Percentiles rank a stretch among this genome's conserved stretches.
Evolutionary conservation across 2,329 filamentous ascomycete species (phyloP).

Genomic region (Tolypocladium ophioglossoides): DNA sequence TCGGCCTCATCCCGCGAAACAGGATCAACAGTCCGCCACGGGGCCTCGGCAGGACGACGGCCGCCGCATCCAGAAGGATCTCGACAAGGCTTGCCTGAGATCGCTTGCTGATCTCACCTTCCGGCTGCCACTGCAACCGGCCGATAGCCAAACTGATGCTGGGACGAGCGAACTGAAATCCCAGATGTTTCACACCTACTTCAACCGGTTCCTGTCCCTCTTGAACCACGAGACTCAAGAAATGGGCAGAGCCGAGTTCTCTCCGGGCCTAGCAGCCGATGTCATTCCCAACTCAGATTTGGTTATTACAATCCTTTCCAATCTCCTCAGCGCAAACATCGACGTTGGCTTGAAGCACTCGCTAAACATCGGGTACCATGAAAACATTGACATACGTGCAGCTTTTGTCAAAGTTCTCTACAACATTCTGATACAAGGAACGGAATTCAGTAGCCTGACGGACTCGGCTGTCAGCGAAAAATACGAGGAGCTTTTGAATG

Average conservation of each 20-base stretch:
- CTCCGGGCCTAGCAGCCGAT: conserved; percentile 29
- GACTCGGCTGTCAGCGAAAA: conserved; percentile 59
- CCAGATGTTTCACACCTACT: conserved; percentile 62
- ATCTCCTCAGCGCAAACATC: conserved; percentile 59
- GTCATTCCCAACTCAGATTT: conserved; percentile 46
- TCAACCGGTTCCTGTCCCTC: conserved; percentile 57
- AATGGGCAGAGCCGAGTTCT: conserved; percentile 13
- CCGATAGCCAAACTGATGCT: conserved; percentile 54
- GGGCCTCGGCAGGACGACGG: conserved; percentile 44
- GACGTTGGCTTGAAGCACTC: conserved; percentile 63
- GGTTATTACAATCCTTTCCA: conserved; percentile 57
- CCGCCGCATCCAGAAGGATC: conserved; percentile 48
- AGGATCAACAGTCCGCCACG: conserved; percentile 28
- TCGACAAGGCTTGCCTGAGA: conserved; percentile 55
- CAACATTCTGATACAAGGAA: conserved; percentile 61
- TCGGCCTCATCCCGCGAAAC: conserved; percentile 40
- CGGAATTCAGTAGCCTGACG: conserved; percentile 58
- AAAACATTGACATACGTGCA: conserved; percentile 58
- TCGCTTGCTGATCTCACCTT: conserved; percentile 57
- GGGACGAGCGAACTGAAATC: conserved; percentile 59
- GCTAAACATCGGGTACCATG: conserved; percentile 59
- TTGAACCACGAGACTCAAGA: conserved; percentile 48
- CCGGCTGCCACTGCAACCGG: conserved; percentile 54
- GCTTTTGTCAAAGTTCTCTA: conserved; percentile 61
- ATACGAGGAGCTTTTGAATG: conserved; percentile 54